Percentiles rank a stretch among this genome's conserved stretches.
These are phyloP conservation scores for Auriscalpium vulgare DNA, from an alignment of 768 basidiomycete species.

Conservation along the genomic window DNA sequence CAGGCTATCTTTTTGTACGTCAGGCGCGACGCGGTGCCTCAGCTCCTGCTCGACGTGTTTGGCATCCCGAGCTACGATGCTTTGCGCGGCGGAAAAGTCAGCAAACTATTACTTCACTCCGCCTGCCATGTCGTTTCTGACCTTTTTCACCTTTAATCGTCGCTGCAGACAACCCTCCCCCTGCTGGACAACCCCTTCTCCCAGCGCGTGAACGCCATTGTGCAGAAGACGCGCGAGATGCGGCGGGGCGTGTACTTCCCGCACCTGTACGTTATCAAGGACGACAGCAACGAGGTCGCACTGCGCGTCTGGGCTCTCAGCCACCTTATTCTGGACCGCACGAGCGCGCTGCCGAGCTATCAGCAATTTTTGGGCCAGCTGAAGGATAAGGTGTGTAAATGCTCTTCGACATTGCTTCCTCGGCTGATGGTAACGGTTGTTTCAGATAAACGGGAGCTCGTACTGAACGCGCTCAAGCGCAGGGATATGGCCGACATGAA, in stretches of 20 bases:
- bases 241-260: constrained; percentile 89
- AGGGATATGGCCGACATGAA: no score
- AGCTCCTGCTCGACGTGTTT: constrained; percentile 91
- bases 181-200: constrained; percentile 89
- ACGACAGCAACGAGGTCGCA: constrained; percentile 86
- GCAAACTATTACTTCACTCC: constrained; percentile 11
- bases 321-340: constrained; percentile 89
- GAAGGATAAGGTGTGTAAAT: constrained; percentile 69
- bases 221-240: constrained; percentile 95
- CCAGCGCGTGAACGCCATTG: constrained; percentile 85
- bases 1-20: constrained; percentile 98
- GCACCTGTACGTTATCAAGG: constrained; percentile 94
- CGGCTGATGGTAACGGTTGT: no score
- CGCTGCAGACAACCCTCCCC: constrained; percentile 69
- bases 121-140: neutral
- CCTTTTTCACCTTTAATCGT: neutral
- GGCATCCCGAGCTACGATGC: constrained; percentile 82
- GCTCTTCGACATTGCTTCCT: no score
- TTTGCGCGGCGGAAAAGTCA: constrained; percentile 88
- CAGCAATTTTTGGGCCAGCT: constrained; percentile 87
- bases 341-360: constrained; percentile 92
- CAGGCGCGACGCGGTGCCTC: constrained; percentile 94
- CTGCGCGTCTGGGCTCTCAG: constrained; percentile 93
- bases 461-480: no score
- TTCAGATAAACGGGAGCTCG: no score